phyloP scores from a whole-genome alignment of 345 rosid species.

The Linum lewisii region DNA sequence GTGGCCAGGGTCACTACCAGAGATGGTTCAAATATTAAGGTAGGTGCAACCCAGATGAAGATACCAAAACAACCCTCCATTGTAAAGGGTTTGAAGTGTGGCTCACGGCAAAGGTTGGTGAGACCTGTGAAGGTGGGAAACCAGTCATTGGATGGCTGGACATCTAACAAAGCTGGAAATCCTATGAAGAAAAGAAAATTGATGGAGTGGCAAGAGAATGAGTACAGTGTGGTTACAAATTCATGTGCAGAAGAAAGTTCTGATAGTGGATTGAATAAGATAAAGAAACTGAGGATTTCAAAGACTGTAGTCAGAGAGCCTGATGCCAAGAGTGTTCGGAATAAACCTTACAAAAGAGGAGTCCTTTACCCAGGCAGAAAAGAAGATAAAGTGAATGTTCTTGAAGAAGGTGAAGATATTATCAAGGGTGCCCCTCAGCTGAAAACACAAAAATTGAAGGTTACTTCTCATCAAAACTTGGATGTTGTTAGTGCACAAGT shows the following conservation, averaged over 20 bases:
- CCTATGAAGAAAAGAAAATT: constrained; percentile 36
- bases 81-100: constrained; percentile 29
- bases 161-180: constrained; percentile 21
- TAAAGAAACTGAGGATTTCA: constrained; percentile 24
- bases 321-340: constrained; percentile 15
- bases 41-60: constrained; percentile 16
- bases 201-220: constrained; percentile 25
- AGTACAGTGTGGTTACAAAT: constrained; percentile 19
- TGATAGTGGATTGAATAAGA: constrained; percentile 26
- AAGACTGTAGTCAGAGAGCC: constrained; percentile 15
- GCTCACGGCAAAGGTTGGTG: constrained; percentile 20
- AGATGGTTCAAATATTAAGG: constrained; percentile 16
- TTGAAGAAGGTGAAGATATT: constrained; percentile 21
- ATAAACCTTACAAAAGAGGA: constrained; percentile 13
- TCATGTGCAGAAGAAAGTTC: constrained; percentile 24
- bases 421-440: constrained; percentile 14
- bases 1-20: constrained; percentile 18
- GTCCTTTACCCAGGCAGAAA: constrained; percentile 14
- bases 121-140: constrained; percentile 26
- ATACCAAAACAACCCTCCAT: constrained; percentile 16
- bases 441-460: constrained; percentile 15
- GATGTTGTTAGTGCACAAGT: constrained; percentile 33
- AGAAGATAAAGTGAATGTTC: constrained; percentile 21
- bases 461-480: constrained; percentile 22
- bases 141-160: constrained; percentile 29